A percentile compares a stretch with the other conserved stretches of the same genome.
These are phyloP conservation scores for Sclerotiophoma versabilis DNA, from an alignment of 2,329 filamentous ascomycete species.

Conservation along the genomic window DNA sequence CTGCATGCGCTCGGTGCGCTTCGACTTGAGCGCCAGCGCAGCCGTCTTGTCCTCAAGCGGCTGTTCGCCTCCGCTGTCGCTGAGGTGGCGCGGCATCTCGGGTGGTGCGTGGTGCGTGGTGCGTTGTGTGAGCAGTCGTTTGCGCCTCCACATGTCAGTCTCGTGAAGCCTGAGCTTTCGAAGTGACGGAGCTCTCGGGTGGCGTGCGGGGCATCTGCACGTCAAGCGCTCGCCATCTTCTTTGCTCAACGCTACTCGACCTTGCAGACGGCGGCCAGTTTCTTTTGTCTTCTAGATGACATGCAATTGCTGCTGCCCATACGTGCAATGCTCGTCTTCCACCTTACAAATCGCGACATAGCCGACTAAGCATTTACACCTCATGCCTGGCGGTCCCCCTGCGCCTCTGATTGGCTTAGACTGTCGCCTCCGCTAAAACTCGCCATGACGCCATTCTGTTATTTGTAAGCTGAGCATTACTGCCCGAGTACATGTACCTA, in stretches of 20 bases:
- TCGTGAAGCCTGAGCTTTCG: too few relatives aligned
- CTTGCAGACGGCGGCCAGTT: not conserved
- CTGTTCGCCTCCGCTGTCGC: slow-evolving; percentile 49
- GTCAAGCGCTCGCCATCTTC: not conserved
- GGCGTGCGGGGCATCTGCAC: slow-evolving; percentile 1
- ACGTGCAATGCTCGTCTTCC: not conserved
- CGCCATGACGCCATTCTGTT: slow-evolving; percentile 29
- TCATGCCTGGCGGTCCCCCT: not conserved
- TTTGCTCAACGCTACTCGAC: not conserved
- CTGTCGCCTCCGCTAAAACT: slow-evolving; percentile 17
- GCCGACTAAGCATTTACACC: not conserved
- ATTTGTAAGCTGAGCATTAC: slow-evolving; percentile 33
- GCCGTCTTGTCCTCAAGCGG: slow-evolving; percentile 60
- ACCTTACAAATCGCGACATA: slow-evolving; percentile 7
- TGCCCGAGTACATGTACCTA: slow-evolving; percentile 18
- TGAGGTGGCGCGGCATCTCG: slow-evolving; percentile 33
- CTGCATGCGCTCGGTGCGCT: slow-evolving; percentile 60
- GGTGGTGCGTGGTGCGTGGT: not conserved
- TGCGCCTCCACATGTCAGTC: not conserved
- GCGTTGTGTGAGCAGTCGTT: not conserved
- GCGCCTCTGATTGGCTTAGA: slow-evolving; percentile 21
- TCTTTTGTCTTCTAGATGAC: not conserved
- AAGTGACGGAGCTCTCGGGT: not conserved
- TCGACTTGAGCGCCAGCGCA: slow-evolving; percentile 58
- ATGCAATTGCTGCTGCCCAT: not conserved